Base-by-base conservation (phyloP, 176 grass and related monocot species). In the Leersia perrieri region DNA sequence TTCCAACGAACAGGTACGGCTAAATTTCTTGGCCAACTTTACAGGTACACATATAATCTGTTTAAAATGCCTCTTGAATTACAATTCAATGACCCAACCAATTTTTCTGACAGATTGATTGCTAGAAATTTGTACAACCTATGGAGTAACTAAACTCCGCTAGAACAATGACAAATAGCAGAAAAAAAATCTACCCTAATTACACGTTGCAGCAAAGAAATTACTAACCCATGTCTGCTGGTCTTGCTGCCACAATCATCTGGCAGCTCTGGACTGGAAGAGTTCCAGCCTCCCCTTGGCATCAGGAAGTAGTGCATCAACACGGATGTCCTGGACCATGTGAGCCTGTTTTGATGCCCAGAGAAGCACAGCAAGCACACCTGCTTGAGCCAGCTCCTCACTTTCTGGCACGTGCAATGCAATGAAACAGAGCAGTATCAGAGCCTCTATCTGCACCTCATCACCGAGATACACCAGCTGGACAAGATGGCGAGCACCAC, bases 281-380 rank as follows among this genome's bases (percentile, higher is more conserved):
- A 97, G 83, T 79, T 97, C 94, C 6, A 91, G 73, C 83, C 89
- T 87, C 2, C 15, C 60, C 60, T 85, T 91, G 71, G 94, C 91
- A 7, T 84, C 87, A 14, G 94, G 82, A 35, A 97, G 76, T 70
- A 94, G 71, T 11, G 47, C 68, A 22, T 91, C 94, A 14, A 94
- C 89, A 2, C 89, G 76, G 15, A 12, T 2, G 72, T 97, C 94
- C 77, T 97, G 94, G 7, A 89, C 84, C 87, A 97, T 89, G 27
- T 97, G 77, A 2, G 51, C 82, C 44, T 97, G 94, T 67, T 97
- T 97, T 34, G 94, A 97, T 40, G 94, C 94, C 94, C 94, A 97
- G 18, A 91, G 84, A 32, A 97, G 84, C 40, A 91, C 87, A 9
- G 81, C 71, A 13, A 94, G 87, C 18, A 94, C 94, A 20, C 89